These are phyloP conservation scores for Neurospora sp. DNA, from an alignment of 495 filamentous ascomycete species.

Conservation along the genomic window DNA sequence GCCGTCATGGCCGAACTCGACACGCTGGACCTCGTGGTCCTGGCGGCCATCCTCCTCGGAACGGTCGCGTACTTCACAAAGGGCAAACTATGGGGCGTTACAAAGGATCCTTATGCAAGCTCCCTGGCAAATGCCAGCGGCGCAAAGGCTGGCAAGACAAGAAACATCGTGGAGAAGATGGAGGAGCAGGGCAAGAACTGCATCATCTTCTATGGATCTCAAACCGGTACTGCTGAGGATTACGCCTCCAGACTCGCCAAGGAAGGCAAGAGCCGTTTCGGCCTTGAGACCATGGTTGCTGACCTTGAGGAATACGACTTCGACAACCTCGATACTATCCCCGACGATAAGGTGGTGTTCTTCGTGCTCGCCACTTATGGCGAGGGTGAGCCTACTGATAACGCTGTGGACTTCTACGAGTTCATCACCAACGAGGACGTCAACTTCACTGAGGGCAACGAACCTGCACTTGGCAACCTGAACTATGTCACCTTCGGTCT, in stretches of 20 bases:
- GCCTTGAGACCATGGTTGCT: slow-evolving; percentile 95
- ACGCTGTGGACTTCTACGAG: slow-evolving; percentile 98
- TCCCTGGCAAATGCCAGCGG: slow-evolving; percentile 59
- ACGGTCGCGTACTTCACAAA: slow-evolving; percentile 96
- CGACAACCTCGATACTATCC: slow-evolving; percentile 84
- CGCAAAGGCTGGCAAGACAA: slow-evolving; percentile 73
- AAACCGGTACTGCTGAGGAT: slow-evolving; percentile 97
- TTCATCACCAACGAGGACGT: slow-evolving; percentile 78
- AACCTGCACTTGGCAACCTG: slow-evolving; percentile 69
- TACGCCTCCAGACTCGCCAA: slow-evolving; percentile 97
- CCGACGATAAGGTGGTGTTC: slow-evolving; percentile 81
- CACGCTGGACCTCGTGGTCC: slow-evolving; percentile 86
- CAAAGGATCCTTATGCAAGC: slow-evolving; percentile 79
- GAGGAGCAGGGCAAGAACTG: slow-evolving; percentile 93
- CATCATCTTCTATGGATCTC: slow-evolving; percentile 95
- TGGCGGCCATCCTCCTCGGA: slow-evolving; percentile 71
- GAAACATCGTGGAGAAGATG: slow-evolving; percentile 92
- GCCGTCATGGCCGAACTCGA: slow-evolving; percentile 84
- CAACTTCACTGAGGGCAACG: slow-evolving; percentile 69
- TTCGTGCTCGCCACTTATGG: slow-evolving; percentile 98
- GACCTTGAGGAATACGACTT: slow-evolving; percentile 98
- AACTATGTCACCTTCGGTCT: slow-evolving; percentile 94
- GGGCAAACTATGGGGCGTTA: slow-evolving; percentile 78
- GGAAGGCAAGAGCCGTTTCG: slow-evolving; percentile 92
- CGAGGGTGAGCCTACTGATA: slow-evolving; percentile 97